phyloP scores from a whole-genome alignment of 352 stramenopile genomes.

The Phytopythium vexans region DNA sequence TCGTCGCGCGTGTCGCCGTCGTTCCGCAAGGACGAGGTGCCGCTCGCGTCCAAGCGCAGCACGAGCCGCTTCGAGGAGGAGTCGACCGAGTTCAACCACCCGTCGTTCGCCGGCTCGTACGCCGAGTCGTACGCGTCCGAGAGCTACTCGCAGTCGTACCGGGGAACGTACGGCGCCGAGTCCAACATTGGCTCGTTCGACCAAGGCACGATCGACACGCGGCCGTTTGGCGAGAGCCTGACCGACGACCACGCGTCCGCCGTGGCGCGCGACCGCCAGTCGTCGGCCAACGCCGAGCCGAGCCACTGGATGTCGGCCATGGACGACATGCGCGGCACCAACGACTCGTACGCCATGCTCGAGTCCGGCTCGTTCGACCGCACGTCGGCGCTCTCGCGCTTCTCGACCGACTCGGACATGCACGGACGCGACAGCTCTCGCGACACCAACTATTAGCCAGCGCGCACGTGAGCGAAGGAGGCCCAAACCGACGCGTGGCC shows the following conservation, averaged over 20 bases:
- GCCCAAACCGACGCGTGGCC: no score
- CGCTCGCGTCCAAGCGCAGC: slow-evolving; percentile 37
- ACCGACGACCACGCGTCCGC: slow-evolving; percentile 8
- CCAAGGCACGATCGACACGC: slow-evolving; percentile 21
- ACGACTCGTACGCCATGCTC: slow-evolving; percentile 83
- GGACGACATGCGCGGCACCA: slow-evolving; percentile 77
- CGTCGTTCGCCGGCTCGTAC: slow-evolving; percentile 53
- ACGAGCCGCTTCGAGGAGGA: slow-evolving; percentile 48
- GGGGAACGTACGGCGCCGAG: slow-evolving; percentile 46
- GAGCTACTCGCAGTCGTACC: slow-evolving; percentile 44
- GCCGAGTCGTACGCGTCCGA: slow-evolving; percentile 46
- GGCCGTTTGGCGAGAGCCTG: slow-evolving; percentile 14
- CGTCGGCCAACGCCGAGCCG: slow-evolving; percentile 14
- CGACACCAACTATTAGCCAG: slow-evolving; percentile 5
- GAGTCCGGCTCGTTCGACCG: slow-evolving; percentile 71
- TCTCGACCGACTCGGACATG: slow-evolving; percentile 74
- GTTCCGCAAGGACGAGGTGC: slow-evolving; percentile 29
- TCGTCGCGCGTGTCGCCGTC: slow-evolving; percentile 29
- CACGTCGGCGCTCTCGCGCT: slow-evolving; percentile 65
- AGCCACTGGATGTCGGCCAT: slow-evolving; percentile 68
- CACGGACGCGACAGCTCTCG: slow-evolving; percentile 10
- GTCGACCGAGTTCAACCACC: slow-evolving; percentile 49
- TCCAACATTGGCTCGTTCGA: slow-evolving; percentile 56
- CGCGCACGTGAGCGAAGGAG: neutral
- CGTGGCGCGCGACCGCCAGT: slow-evolving; percentile 18